phyloP scores from a whole-genome alignment of 495 filamentous ascomycete genomes.

The Aspergillus ellipticus region DNA sequence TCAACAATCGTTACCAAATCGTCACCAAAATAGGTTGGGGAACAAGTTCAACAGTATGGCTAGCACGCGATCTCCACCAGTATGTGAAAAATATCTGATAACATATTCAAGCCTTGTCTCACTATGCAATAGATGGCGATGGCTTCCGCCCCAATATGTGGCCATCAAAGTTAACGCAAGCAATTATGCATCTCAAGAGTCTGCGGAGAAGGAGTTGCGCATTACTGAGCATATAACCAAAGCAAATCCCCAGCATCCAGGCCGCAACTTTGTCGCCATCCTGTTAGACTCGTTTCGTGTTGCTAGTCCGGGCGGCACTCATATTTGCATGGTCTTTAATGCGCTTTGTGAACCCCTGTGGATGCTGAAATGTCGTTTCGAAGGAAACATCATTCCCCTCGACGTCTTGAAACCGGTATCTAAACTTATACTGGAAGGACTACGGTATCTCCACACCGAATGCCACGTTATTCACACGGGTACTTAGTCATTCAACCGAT shows the following conservation, averaged over 20 bases:
- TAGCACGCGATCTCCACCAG: slow-evolving; percentile 39
- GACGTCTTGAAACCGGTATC: slow-evolving; percentile 27
- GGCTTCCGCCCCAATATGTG: slow-evolving; percentile 23
- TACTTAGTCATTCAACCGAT: slow-evolving; percentile 12
- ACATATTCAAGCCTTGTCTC: slow-evolving; percentile 5
- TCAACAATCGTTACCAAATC: slow-evolving; percentile 36
- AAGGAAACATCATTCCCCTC: slow-evolving; percentile 19
- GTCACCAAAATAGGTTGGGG: slow-evolving; percentile 47
- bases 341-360: slow-evolving; percentile 29
- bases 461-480: slow-evolving; percentile 38
- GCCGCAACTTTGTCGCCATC: slow-evolving; percentile 23
- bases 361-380: slow-evolving; percentile 25
- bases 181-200: slow-evolving; percentile 17
- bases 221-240: slow-evolving; percentile 23
- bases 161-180: slow-evolving; percentile 26
- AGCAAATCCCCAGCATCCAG: slow-evolving; percentile 22
- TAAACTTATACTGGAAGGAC: slow-evolving; percentile 29
- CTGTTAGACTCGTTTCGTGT: slow-evolving; percentile 31
- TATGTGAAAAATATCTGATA: slow-evolving; percentile 17
- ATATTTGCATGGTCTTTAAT: slow-evolving; percentile 30
- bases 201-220: slow-evolving; percentile 23
- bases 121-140: slow-evolving; percentile 21
- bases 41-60: slow-evolving; percentile 42
- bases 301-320: slow-evolving; percentile 21
- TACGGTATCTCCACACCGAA: slow-evolving; percentile 38